These are phyloP conservation scores for Tulasnella calospora DNA, from an alignment of 768 basidiomycete species.

Conservation along the genomic window DNA sequence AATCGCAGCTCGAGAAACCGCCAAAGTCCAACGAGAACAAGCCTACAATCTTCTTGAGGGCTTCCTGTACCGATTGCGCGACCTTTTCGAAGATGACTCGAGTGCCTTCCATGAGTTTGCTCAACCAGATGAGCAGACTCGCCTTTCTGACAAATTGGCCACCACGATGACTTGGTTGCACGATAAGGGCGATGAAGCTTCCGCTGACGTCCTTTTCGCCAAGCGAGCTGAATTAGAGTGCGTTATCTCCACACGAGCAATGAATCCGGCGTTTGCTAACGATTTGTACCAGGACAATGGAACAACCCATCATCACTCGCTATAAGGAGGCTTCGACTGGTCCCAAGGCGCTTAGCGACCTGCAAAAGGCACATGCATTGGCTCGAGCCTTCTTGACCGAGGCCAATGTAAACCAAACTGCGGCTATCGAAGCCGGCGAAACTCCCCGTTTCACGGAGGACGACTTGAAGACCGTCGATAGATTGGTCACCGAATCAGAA, in stretches of 20 bases:
- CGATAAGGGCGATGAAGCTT: constrained; percentile 77
- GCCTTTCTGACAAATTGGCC: constrained; percentile 62
- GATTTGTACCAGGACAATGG: constrained; percentile 52
- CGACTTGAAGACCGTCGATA: constrained; percentile 79
- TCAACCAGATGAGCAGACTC: constrained; percentile 60
- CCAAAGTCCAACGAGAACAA: constrained; percentile 77
- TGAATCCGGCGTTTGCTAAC: neutral
- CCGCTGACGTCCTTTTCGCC: constrained; percentile 65
- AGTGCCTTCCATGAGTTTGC: constrained; percentile 86
- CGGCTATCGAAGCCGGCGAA: constrained; percentile 53
- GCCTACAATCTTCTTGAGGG: constrained; percentile 86
- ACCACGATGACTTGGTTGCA: constrained; percentile 77
- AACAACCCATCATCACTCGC: constrained; percentile 76
- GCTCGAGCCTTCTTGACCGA: constrained; percentile 70
- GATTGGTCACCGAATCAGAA: constrained; percentile 71
- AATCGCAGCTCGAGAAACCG: constrained; percentile 69
- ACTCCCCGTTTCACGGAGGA: constrained; percentile 77
- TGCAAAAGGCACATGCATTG: constrained; percentile 62
- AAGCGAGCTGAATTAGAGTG: constrained; percentile 82
- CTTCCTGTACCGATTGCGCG: constrained; percentile 87
- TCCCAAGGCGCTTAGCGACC: constrained; percentile 76
- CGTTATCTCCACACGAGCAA: constrained; percentile 36
- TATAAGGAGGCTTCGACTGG: constrained; percentile 87
- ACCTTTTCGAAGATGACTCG: constrained; percentile 63
- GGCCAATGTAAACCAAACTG: constrained; percentile 68